Base-by-base conservation (phyloP, 352 stramenopile species). In the Elongisporangium anandrum region DNA sequence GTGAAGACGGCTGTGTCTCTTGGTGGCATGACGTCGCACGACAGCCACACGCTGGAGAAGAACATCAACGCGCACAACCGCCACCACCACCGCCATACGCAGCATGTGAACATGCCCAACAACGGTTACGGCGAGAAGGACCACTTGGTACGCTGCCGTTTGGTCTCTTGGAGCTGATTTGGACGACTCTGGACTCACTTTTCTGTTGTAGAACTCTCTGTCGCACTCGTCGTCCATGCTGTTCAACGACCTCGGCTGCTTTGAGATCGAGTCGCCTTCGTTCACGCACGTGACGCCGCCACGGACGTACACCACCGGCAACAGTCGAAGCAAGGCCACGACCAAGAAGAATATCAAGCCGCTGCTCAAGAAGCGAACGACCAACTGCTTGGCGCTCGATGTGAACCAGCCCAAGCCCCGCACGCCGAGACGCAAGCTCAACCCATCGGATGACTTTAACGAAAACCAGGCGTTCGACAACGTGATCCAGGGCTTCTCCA, bases 191-290 rank as follows among this genome's bases (percentile, higher is more conserved):
- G 34, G 12, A 52, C 34, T 29, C 16, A 21, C 58, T 29, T n/a
- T 20, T 5, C 23, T 51, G 3, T 7, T 21, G 17, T 16, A 77
- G 69, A 63, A 59, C 21, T 26, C 34, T 15, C 13, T 77, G 26
- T 66, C 66, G 22, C 64, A 82, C 15, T 64, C 75, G 3, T 64
- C 75, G 3, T 69, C 74, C 2, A 70, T 85, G 61, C 64, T 88
- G 16, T 87, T 88, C 54, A 77, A 80, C 55, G 81, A 82, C 41
- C 57, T 88, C 34, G 73, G 69, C 15, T 84, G 69, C 62, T 89
- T 89, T 52, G 79, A 91, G 57, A 73, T 89, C n/a, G 77, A 89
- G 47, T 89, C 81, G 9, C 81, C 78, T 5, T 79, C 70, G 9
- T 88, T 88, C 59, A 85, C 75, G 52, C 67, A 70, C 2, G 60